Base-by-base conservation (phyloP, 2,329 filamentous ascomycete species). In the Emericellopsis cladophorae region DNA sequence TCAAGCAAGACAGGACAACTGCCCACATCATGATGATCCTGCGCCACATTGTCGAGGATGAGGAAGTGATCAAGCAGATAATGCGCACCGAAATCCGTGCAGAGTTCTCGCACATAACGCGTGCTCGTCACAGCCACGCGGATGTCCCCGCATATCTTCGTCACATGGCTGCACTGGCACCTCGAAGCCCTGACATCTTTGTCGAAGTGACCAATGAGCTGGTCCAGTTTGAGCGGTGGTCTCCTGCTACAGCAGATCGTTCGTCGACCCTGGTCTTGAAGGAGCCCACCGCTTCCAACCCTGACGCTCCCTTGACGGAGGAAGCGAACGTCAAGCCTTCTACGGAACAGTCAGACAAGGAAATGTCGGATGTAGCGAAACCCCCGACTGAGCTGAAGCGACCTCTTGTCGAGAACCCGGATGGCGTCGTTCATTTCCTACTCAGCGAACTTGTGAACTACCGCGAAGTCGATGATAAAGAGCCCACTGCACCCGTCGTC, bases 401-500 rank as follows among this genome's bases (percentile, higher is more conserved):
- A 8, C 90, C 92, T 1, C 72, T 89, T 11, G 79, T 95, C 6
- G 89, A 95, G 58, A 88, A 92, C 46, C 87, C 90, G 0, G 92
- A 96, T 58, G 92, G 92, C 4, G 87, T 98, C 4, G 81, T 98
- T 43, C 87, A 96, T 54, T 98, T 95, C 60, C 70, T 98, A 18
- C 77, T 98, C 5, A 93, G 85, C 44, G 92, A 98, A 58, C 68
- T 98, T 36, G 70, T 95, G 42, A 89, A 86, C 39, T 96, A 94
- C 62, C 83, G 84, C 52, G 89, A 95, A 55, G 87, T 95, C 5
- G 86, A 94, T 31, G 90, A 96, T 53, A 89, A 84, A 52, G 82
- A 89, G 44, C 44, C 65, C 11, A 51, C 54, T 40, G 50, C 56
- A 37, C 50, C 61, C 7, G 67, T 71, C 7, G 45, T 53, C 2